A percentile compares a stretch with the other conserved stretches of the same genome.
Evolutionary conservation across 2,329 filamentous ascomycete genomes (phyloP).

Genomic region (Periconia macrospinosa): DNA sequence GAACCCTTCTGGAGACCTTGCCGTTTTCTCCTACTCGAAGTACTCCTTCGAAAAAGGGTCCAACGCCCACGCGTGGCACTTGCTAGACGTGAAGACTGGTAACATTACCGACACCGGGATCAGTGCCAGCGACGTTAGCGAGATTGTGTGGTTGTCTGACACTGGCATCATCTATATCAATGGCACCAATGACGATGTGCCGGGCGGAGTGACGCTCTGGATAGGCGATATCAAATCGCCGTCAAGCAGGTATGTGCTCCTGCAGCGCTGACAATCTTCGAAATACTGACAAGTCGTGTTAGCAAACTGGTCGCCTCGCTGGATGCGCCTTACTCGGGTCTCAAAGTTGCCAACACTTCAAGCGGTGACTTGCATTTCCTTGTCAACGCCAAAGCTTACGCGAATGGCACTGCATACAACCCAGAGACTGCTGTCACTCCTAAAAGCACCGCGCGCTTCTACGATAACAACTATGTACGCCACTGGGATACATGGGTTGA

Average conservation of each 20-base stretch:
- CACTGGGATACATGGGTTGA: slow-evolving; percentile 80
- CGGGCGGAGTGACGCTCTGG: slow-evolving; percentile 41
- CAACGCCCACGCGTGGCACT: slow-evolving; percentile 57
- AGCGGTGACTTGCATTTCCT: slow-evolving; percentile 50
- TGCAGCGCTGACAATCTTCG: background rate
- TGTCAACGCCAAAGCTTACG: slow-evolving; percentile 63
- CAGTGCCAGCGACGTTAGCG: slow-evolving; percentile 35
- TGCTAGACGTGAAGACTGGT: slow-evolving; percentile 37
- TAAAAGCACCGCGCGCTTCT: slow-evolving; percentile 67
- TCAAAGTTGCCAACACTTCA: slow-evolving; percentile 51
- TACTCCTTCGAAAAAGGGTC: slow-evolving; percentile 79
- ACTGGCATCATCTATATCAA: slow-evolving; percentile 65
- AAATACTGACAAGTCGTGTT: slow-evolving; percentile 1
- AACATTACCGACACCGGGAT: slow-evolving; percentile 35
- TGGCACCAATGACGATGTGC: slow-evolving; percentile 61
- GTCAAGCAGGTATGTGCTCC: slow-evolving; percentile 17
- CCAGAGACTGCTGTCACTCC: slow-evolving; percentile 61
- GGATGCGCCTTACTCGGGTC: slow-evolving; percentile 51
- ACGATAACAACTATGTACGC: slow-evolving; percentile 73
- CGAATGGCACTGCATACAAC: slow-evolving; percentile 71
- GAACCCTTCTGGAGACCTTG: slow-evolving; percentile 65
- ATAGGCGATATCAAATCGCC: slow-evolving; percentile 35
- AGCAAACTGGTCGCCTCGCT: slow-evolving; percentile 42
- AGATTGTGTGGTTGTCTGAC: slow-evolving; percentile 36
- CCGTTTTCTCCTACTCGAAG: slow-evolving; percentile 69